A percentile compares a stretch with the other conserved stretches of the same genome.
These are phyloP conservation scores for Talaromyces sp. DNA, from an alignment of 2,329 filamentous ascomycete genomes.

Conservation along the genomic window DNA sequence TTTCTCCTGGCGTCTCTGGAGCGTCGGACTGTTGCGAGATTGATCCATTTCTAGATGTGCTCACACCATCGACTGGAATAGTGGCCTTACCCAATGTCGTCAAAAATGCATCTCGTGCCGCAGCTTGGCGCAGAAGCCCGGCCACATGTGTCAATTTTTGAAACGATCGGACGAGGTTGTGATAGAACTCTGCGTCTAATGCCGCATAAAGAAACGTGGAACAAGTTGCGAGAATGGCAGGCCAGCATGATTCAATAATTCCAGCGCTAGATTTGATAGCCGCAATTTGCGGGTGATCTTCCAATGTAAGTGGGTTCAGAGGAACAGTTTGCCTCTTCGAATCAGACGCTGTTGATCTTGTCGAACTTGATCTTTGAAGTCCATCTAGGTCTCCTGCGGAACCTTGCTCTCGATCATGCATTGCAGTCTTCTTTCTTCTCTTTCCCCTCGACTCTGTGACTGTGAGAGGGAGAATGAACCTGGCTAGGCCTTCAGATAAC, in stretches of 20 bases:
- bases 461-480: slow-evolving; percentile 86
- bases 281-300: slow-evolving; percentile 63
- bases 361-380: slow-evolving; percentile 25
- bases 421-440: slow-evolving; percentile 36
- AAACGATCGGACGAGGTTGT: slow-evolving; percentile 83
- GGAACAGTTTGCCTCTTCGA: slow-evolving; percentile 44
- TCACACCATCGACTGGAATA: slow-evolving; percentile 66
- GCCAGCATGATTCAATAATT: slow-evolving; percentile 91
- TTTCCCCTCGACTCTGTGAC: slow-evolving; percentile 64
- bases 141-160: slow-evolving; percentile 95
- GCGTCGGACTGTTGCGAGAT: slow-evolving; percentile 18
- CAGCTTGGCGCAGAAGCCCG: slow-evolving; percentile 74
- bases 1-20: slow-evolving; percentile 23
- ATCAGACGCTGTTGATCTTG: slow-evolving; percentile 18
- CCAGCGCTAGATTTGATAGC: slow-evolving; percentile 73
- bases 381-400: slow-evolving; percentile 22
- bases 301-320: slow-evolving; percentile 73
- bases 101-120: slow-evolving; percentile 87
- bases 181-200: slow-evolving; percentile 89
- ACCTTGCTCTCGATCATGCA: slow-evolving; percentile 32
- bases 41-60: slow-evolving; percentile 11
- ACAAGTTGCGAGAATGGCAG: slow-evolving; percentile 86
- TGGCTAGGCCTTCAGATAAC: slow-evolving; percentile 86
- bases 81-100: slow-evolving; percentile 91
- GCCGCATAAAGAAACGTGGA: slow-evolving; percentile 93